Evolutionary conservation across 2,329 filamentous ascomycete genomes (phyloP).

Genomic region (Fusarium sp.): DNA sequence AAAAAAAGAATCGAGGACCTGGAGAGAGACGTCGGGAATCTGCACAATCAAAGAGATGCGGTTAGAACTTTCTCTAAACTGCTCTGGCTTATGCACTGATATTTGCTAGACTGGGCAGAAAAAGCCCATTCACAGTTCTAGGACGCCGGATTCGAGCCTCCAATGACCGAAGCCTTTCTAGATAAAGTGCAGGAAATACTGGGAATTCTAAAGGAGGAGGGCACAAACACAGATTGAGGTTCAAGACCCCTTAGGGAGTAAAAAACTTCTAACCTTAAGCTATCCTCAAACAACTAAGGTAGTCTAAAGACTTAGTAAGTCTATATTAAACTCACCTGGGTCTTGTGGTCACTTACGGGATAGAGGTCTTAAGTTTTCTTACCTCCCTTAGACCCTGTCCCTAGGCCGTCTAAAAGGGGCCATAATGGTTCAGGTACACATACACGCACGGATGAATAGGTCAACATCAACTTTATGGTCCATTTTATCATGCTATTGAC

Average conservation of each 20-base stretch:
- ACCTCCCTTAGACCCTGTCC: too few relatives aligned
- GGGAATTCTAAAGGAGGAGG: not conserved
- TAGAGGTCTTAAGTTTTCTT: too few relatives aligned
- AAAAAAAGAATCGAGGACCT: not conserved
- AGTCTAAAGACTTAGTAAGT: too few relatives aligned
- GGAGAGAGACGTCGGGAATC: not conserved
- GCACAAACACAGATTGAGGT: not conserved
- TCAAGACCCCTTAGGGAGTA: not conserved
- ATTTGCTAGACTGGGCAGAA: not conserved
- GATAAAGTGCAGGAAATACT: not conserved
- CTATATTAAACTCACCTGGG: too few relatives aligned
- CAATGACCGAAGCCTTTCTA: not conserved
- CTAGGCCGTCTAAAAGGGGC: too few relatives aligned
- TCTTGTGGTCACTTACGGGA: too few relatives aligned
- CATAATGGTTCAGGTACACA: not conserved
- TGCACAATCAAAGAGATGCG: not conserved
- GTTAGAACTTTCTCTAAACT: not conserved
- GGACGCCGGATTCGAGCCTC: not conserved
- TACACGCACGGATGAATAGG: not conserved
- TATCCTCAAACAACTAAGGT: too few relatives aligned
- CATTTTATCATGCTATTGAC: not conserved
- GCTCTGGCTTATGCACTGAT: not conserved
- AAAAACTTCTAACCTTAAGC: too few relatives aligned
- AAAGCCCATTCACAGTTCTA: not conserved
- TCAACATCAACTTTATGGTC: not conserved